These are phyloP conservation scores for Eutrema japonicum DNA, from an alignment of 345 rosid genomes.

Conservation along the genomic window DNA sequence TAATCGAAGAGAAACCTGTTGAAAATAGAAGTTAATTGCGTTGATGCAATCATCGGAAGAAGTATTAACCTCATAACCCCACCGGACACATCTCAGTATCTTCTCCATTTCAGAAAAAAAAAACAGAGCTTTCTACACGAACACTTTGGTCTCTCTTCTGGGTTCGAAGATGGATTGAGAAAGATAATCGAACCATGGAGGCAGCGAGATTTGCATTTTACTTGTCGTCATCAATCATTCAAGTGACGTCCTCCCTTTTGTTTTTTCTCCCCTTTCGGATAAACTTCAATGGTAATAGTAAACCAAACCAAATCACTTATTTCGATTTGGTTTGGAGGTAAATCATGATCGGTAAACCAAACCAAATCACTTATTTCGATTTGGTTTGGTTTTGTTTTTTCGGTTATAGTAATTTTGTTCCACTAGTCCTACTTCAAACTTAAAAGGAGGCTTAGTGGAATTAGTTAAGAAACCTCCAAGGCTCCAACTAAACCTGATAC, in stretches of 20 bases:
- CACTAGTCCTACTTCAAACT: too few relatives aligned
- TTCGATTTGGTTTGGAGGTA: too few relatives aligned
- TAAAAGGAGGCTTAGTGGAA: too few relatives aligned
- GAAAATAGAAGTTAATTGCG: constrained; percentile 69
- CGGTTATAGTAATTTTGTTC: too few relatives aligned
- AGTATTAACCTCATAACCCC: constrained; percentile 77
- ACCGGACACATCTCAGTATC: constrained; percentile 57
- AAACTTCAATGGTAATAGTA: background rate
- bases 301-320: too few relatives aligned
- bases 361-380: too few relatives aligned
- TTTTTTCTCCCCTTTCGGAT: background rate
- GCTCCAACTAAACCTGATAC: too few relatives aligned
- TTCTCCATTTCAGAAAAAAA: constrained; percentile 45
- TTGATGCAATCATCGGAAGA: constrained; percentile 65
- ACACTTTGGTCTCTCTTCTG: background rate
- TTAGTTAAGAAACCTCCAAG: too few relatives aligned
- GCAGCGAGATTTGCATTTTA: constrained; percentile 1
- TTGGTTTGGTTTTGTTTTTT: too few relatives aligned
- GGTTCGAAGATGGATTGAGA: background rate
- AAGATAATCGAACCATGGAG: background rate
- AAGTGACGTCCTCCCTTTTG: constrained; percentile 12
- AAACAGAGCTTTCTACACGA: too few relatives aligned
- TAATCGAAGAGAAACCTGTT: constrained; percentile 54
- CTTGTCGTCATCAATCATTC: constrained; percentile 24
- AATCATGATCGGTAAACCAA: too few relatives aligned